Evolutionary conservation across 495 filamentous ascomycete species (phyloP).

Genomic region (Neurospora sp.): DNA sequence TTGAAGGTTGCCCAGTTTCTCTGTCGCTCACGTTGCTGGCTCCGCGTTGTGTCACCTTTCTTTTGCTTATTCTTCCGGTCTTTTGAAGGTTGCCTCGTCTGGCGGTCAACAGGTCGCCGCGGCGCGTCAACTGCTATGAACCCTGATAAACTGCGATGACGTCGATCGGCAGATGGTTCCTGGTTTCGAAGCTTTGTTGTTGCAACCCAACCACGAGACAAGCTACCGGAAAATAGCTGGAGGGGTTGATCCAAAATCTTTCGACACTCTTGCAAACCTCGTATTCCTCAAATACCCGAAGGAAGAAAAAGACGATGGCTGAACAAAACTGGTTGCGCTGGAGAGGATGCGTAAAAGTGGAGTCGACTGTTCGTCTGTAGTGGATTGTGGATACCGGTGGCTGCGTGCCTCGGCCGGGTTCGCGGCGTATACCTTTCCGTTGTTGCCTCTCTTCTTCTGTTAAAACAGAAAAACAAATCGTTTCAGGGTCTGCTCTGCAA

Average conservation of each 20-base stretch:
- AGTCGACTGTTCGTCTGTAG: not conserved
- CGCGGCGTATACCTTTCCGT: not conserved
- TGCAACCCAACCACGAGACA: not conserved
- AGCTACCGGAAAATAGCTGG: not conserved
- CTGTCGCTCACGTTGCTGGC: not conserved
- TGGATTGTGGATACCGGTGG: not conserved
- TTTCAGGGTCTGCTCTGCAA: not conserved
- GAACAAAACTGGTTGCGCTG: not conserved
- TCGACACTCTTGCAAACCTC: not conserved
- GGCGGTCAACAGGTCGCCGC: not conserved
- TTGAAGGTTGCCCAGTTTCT: not conserved
- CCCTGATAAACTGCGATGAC: not conserved
- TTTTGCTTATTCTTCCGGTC: not conserved
- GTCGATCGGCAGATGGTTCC: not conserved
- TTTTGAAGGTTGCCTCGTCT: not conserved
- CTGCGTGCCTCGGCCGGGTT: not conserved
- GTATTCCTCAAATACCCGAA: not conserved
- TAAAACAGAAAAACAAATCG: not conserved
- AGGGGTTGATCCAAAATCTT: not conserved
- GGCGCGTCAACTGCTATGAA: not conserved
- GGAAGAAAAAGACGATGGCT: not conserved
- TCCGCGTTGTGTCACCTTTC: not conserved
- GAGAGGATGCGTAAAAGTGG: not conserved
- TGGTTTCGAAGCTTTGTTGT: not conserved
- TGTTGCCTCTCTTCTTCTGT: not conserved